Evolutionary conservation across 257 asterid genomes (phyloP), one percentile per base, ranked within the genome.

Genomic region (Cynanchum wilfordii): DNA sequence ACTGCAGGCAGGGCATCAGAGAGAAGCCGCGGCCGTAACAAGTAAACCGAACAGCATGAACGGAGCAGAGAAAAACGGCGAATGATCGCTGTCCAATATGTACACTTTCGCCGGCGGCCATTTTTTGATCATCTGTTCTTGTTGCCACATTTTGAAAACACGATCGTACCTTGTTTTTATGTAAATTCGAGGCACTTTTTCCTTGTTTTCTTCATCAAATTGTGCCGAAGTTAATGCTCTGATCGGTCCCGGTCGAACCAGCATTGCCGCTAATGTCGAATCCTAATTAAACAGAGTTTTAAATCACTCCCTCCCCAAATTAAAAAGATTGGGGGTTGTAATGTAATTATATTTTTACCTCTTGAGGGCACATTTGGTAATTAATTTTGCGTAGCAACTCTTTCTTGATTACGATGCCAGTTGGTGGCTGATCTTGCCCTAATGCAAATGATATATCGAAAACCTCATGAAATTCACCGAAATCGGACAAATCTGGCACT

Each of bases 61-160:
- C 0, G 98, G 98, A 51, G 97, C 84, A 13, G 97, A 94, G 81
- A 94, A 91, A 79, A 88, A 87, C 13, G 98, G 96, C 78, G 91
- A 86, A 65, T 94, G 98, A 82, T 94, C 98, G 63, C 84, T 87
- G 38, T 91, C 96, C 87, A 94, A 68, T 8, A 40, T 80, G 79
- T 86, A 87, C 27, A 89, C 90, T 47, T 71, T 71, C 0, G 80
- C 52, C 11, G 98, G 97, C 5, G 84, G 88, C 97, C 98, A 93
- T 77, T 76, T 87, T 79, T 78, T 78, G 77, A 87, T 81, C 97
- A 93, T 90, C 0, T 89, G 84, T 12, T 87, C 94, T 77, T 93
- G 98, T 22, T 93, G 96, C 47, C 84, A 82, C 4, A 77, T 71
- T 62, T 81, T 90, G 5, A 93, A 0, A 0, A 84, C 88, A 22